Percentiles rank a stretch among this genome's conserved stretches.
phyloP scores from a whole-genome alignment of 345 rosid genomes.

The Gossypium stocksii region DNA sequence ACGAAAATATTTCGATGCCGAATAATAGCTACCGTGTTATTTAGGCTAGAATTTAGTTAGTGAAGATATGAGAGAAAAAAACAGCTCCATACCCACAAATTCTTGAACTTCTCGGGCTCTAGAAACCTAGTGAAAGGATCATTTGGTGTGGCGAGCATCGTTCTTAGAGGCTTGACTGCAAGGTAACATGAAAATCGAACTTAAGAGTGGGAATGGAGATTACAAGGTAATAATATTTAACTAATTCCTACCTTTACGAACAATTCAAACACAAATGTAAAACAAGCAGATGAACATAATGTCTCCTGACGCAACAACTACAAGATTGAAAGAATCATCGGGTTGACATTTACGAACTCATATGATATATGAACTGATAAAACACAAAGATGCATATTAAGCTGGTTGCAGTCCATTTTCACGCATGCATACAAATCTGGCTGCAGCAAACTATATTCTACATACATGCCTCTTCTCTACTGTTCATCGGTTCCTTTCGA shows the following conservation, averaged over 20 bases:
- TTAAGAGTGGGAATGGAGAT: background rate
- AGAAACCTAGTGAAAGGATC: conserved; percentile 94
- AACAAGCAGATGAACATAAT: background rate
- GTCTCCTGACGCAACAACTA: background rate
- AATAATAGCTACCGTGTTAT: conserved; percentile 9
- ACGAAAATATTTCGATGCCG: conserved; percentile 1
- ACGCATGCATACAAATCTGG: background rate
- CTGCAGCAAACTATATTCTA: background rate
- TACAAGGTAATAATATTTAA: background rate
- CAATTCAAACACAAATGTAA: background rate
- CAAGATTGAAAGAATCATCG: background rate
- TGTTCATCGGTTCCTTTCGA: conserved; percentile 82
- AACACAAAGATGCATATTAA: conserved; percentile 5
- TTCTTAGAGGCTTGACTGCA: conserved; percentile 75
- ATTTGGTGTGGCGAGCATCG: conserved; percentile 82
- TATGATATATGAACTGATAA: background rate
- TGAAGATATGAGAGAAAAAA: conserved; percentile 16
- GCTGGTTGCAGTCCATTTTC: background rate
- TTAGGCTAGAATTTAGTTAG: conserved; percentile 5
- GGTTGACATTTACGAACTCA: background rate
- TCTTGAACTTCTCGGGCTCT: conserved; percentile 88
- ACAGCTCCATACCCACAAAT: conserved; percentile 64
- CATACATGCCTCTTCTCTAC: conserved; percentile 83
- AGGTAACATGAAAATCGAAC: conserved; percentile 18
- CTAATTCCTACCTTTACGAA: background rate